Evolutionary conservation across 2,329 filamentous ascomycete genomes (phyloP).

Genomic region (Nemania sp.): DNA sequence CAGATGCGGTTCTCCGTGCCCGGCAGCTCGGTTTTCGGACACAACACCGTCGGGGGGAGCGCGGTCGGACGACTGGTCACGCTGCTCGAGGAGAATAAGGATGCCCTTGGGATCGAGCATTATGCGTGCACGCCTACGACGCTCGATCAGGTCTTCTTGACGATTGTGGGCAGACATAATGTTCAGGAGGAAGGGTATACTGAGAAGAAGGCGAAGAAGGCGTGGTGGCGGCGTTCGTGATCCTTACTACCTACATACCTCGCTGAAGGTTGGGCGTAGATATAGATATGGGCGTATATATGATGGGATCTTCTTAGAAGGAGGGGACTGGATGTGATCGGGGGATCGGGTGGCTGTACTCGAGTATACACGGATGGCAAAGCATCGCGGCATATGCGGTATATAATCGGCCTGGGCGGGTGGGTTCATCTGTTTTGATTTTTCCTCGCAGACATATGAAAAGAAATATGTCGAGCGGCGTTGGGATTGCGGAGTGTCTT

Average conservation of each 20-base stretch:
- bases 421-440: background rate
- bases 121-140: slow-evolving; percentile 87
- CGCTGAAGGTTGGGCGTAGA: too few species aligned
- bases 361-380: too few species aligned
- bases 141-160: slow-evolving; percentile 86
- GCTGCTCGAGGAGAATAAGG: slow-evolving; percentile 71
- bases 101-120: slow-evolving; percentile 73
- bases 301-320: too few species aligned
- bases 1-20: slow-evolving; percentile 84
- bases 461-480: too few species aligned
- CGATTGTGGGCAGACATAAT: slow-evolving; percentile 79
- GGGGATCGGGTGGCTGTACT: too few species aligned
- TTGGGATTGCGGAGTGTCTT: too few species aligned
- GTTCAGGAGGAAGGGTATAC: slow-evolving; percentile 68
- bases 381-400: background rate
- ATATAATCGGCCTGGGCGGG: background rate
- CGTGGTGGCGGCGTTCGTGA: slow-evolving; percentile 28
- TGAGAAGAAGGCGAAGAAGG: slow-evolving; percentile 33
- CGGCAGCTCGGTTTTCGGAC: slow-evolving; percentile 45
- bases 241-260: too few species aligned
- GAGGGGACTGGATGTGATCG: too few species aligned
- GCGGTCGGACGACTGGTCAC: slow-evolving; percentile 72
- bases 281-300: too few species aligned
- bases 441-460: too few species aligned
- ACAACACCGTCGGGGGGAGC: slow-evolving; percentile 58